These are phyloP conservation scores for Erythrophleum fordii DNA, from an alignment of 306 rosid genomes.

Conservation along the genomic window DNA sequence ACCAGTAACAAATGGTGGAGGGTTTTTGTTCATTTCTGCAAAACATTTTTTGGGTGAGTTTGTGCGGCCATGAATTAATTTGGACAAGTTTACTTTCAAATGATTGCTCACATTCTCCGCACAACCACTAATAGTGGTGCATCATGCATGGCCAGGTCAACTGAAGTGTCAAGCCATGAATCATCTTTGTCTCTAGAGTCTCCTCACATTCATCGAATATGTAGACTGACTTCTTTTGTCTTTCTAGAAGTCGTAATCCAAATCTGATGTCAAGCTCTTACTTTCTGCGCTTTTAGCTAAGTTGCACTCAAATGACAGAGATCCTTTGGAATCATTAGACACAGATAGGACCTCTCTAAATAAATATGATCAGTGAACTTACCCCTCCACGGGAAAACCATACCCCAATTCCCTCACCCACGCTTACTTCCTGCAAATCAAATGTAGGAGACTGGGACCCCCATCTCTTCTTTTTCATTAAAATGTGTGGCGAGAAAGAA, in stretches of 20 bases:
- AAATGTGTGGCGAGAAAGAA: not conserved
- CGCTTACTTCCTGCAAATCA: not conserved
- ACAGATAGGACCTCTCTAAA: constrained; percentile 4
- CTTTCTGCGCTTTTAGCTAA: constrained; percentile 37
- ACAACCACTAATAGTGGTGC: not conserved
- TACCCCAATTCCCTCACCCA: not conserved
- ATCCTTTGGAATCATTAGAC: constrained; percentile 39
- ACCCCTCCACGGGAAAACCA: constrained; percentile 18
- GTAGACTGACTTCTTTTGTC: not conserved
- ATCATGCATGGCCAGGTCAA: constrained; percentile 38
- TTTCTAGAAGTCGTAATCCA: not conserved
- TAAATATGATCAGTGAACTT: not conserved
- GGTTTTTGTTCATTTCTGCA: not conserved
- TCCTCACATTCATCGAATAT: not conserved
- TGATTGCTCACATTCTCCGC: not conserved
- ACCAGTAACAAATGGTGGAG: not conserved
- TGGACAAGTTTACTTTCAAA: not conserved
- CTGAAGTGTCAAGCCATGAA: constrained; percentile 43
- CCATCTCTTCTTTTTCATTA: constrained; percentile 12
- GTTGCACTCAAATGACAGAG: constrained; percentile 36
- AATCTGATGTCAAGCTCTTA: not conserved
- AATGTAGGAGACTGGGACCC: constrained; percentile 16
- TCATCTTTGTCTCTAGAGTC: constrained; percentile 18
- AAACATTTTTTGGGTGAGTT: not conserved
- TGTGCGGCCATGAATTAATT: not conserved